A percentile compares a stretch with the other conserved stretches of the same genome.
phyloP scores from a whole-genome alignment of 116 monocot genomes.

The Zostera marina region DNA sequence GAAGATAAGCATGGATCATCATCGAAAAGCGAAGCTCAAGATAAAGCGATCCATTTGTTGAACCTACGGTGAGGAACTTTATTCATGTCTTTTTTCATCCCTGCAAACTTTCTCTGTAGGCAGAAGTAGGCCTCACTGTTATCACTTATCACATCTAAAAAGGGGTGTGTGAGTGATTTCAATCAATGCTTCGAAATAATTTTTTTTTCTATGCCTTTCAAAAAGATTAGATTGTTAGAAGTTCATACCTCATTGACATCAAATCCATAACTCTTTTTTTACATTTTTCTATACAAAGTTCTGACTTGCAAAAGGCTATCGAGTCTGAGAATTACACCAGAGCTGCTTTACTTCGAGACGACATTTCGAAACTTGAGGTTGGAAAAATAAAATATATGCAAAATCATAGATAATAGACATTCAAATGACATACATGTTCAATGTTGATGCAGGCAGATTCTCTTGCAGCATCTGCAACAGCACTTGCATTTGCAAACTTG shows the following conservation, averaged over 20 bases:
- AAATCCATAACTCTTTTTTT: neutral
- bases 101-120: too few relatives aligned
- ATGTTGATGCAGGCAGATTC: conserved; percentile 45
- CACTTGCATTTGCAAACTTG: conserved; percentile 61
- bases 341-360: conserved; percentile 74
- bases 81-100: neutral
- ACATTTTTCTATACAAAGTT: conserved; percentile 32
- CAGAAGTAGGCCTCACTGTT: too few relatives aligned
- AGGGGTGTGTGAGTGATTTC: too few relatives aligned
- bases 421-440: too few relatives aligned
- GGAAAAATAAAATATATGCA: neutral
- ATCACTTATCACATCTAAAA: too few relatives aligned
- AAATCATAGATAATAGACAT: too few relatives aligned
- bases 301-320: conserved; percentile 79
- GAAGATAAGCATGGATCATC: conserved; percentile 68
- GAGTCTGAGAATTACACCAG: conserved; percentile 56
- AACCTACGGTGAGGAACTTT: conserved; percentile 40
- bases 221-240: too few relatives aligned
- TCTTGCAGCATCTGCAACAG: conserved; percentile 82
- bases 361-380: conserved; percentile 83
- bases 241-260: neutral
- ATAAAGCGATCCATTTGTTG: conserved; percentile 58
- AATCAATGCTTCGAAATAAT: too few relatives aligned
- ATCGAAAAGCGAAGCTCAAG: conserved; percentile 81
- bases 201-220: neutral